These are phyloP conservation scores for Lanmaoa pseudosensibilis DNA, from an alignment of 768 basidiomycete genomes.

Conservation along the genomic window DNA sequence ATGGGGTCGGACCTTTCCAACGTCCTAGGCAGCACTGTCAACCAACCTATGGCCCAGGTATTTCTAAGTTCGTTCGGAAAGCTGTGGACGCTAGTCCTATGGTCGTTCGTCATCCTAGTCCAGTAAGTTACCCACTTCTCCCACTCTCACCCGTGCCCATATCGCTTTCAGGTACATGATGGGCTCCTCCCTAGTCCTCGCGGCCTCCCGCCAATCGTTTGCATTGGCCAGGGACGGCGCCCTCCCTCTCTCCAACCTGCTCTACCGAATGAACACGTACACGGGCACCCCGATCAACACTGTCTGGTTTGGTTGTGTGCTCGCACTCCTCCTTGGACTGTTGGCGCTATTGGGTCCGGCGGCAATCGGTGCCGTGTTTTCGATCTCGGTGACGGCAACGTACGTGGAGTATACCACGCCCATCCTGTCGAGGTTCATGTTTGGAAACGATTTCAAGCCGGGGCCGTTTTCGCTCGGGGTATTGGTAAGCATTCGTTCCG, in stretches of 20 bases:
- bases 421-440: slow-evolving; percentile 48
- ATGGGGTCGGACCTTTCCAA: slow-evolving; percentile 50
- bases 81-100: slow-evolving; percentile 45
- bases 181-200: slow-evolving; percentile 42
- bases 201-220: slow-evolving; percentile 53
- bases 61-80: slow-evolving; percentile 41
- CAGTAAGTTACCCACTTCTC: slow-evolving; percentile 33
- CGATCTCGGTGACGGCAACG: slow-evolving; percentile 43
- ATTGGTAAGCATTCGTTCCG: slow-evolving; percentile 30
- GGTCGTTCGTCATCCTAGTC: slow-evolving; percentile 51
- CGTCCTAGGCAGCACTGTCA: slow-evolving; percentile 31
- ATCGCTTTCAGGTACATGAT: slow-evolving; percentile 39
- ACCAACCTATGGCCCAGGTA: slow-evolving; percentile 46
- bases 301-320: slow-evolving; percentile 50
- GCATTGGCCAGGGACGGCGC: slow-evolving; percentile 60
- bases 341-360: slow-evolving; percentile 51
- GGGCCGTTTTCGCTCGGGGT: slow-evolving; percentile 47
- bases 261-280: slow-evolving; percentile 51
- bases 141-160: not conserved
- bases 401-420: slow-evolving; percentile 48
- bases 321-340: slow-evolving; percentile 49
- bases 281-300: slow-evolving; percentile 57
- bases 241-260: slow-evolving; percentile 51
- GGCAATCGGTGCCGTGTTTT: slow-evolving; percentile 58
- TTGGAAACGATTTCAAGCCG: slow-evolving; percentile 42